Evolutionary conservation across 148 eudicot species (phyloP), one percentile per base, ranked within the genome.

Genomic region (Selenicereus undatus): DNA sequence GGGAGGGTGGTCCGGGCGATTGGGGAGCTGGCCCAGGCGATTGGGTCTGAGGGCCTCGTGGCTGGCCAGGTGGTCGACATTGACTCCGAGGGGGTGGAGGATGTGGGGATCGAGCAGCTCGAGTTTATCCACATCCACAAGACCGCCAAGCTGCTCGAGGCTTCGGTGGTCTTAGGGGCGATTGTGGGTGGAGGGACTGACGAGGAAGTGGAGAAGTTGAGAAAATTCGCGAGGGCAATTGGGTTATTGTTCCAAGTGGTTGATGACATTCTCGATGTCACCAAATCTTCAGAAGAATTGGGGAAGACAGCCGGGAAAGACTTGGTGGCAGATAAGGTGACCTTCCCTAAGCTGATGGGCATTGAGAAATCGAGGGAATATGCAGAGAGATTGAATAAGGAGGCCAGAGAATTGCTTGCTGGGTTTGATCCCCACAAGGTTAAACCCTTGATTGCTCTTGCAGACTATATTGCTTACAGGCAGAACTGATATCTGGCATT

Each of bases 251-350:
- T 92, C 82, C 96, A 92, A 79, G 91, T 92, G 26, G 93, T 92
- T 29, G 95, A 92, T 88, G 95, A 92, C 42, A 88, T 92, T 9
- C 83, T 92, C 58, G 95, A 92, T 79, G 95, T 92, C 1, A 92
- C 95, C 0, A 89, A 90, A 75, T 92, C 95, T 2, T 88, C 93
- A 0, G 81, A 88, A 74, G 93, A 92, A 62, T 81, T 92, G 82
- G 95, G 95, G 81, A 92, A 92, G 74, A 92, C 95, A 0, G 95
- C 95, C 0, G 95, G 95, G 32, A 92, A 92, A 43, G 95, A 92
- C 68, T 83, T 92, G 87, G 86, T 90, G 29, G 90, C 96, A 0
- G 93, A 89, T 81, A 92, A 92, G 81, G 84, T 87, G 0, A 92
- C 96, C 2, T 92, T 86, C 50, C 96, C 96, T 0, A 92, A 89